phyloP scores from a whole-genome alignment of 2,329 filamentous ascomycete genomes.

The Cytospora leucostoma region DNA sequence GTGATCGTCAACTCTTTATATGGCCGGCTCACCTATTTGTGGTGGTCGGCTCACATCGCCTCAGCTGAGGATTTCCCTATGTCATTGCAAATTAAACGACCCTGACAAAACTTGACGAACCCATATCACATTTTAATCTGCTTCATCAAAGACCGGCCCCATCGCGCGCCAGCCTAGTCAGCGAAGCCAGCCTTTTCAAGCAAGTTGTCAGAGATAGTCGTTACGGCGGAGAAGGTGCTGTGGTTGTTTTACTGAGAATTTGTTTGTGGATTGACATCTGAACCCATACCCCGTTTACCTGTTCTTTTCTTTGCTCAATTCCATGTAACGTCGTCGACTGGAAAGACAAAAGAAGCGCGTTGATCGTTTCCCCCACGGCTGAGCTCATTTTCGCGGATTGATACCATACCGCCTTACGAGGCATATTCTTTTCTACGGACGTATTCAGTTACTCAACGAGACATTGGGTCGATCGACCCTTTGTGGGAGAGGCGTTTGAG shows the following conservation, averaged over 20 bases:
- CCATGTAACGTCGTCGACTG: slow-evolving; percentile 6
- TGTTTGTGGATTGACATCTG: slow-evolving; percentile 8
- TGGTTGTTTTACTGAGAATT: neutral
- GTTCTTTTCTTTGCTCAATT: neutral
- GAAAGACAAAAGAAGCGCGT: slow-evolving; percentile 27
- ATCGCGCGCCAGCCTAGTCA: slow-evolving; percentile 14
- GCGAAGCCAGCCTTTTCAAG: slow-evolving; percentile 20
- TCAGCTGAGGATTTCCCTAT: slow-evolving; percentile 25
- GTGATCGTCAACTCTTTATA: neutral
- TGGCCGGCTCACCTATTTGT: neutral
- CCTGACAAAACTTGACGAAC: slow-evolving; percentile 22
- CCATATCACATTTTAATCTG: slow-evolving; percentile 24
- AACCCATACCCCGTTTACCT: slow-evolving; percentile 17
- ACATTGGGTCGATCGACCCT: slow-evolving; percentile 4
- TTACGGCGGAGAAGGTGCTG: slow-evolving; percentile 9
- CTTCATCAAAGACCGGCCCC: slow-evolving; percentile 12
- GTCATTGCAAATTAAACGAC: slow-evolving; percentile 24
- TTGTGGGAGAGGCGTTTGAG: neutral
- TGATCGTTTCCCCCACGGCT: slow-evolving; percentile 19
- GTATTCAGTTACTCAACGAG: slow-evolving; percentile 3
- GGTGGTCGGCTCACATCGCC: slow-evolving; percentile 12
- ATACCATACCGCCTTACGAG: slow-evolving; percentile 24
- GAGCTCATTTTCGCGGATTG: slow-evolving; percentile 24
- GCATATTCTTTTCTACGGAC: neutral
- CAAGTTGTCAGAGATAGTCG: slow-evolving; percentile 12